Evolutionary conservation across 2,329 filamentous ascomycete species (phyloP).

Genomic region (Sclerotinia trifoliorum): DNA sequence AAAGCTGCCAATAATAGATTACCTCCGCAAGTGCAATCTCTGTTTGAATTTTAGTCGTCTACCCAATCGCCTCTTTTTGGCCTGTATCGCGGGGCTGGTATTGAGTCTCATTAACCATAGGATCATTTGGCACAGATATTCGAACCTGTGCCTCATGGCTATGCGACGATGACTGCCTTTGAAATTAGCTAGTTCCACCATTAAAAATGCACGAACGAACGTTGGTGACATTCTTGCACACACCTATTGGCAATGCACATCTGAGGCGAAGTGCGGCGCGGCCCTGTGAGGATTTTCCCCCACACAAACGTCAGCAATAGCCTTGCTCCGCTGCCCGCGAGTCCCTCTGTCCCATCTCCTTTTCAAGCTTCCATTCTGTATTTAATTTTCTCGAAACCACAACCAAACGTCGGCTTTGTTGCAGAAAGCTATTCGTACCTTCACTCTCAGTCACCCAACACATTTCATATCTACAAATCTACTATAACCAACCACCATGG

Average conservation of each 20-base stretch:
- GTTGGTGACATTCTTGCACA: background rate
- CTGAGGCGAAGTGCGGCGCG: background rate
- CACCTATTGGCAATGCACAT: background rate
- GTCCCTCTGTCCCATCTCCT: background rate
- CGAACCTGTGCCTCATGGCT: background rate
- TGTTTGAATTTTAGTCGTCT: background rate
- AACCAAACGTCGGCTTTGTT: background rate
- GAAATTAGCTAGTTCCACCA: background rate
- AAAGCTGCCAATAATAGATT: background rate
- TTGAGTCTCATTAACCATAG: background rate
- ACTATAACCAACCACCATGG: background rate
- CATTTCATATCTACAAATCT: background rate
- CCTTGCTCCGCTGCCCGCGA: background rate
- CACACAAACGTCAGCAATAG: background rate
- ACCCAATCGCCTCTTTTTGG: background rate
- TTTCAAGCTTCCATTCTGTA: background rate
- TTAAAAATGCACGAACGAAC: background rate
- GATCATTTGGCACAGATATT: background rate
- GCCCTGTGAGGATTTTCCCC: background rate
- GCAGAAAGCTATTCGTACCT: background rate
- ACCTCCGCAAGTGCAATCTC: background rate
- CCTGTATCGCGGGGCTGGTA: background rate
- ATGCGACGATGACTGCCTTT: background rate
- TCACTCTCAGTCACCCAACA: background rate
- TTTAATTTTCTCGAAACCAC: background rate